These are phyloP conservation scores for Polygonum maritimum DNA, from an alignment of 148 eudicot genomes.

Conservation along the genomic window DNA sequence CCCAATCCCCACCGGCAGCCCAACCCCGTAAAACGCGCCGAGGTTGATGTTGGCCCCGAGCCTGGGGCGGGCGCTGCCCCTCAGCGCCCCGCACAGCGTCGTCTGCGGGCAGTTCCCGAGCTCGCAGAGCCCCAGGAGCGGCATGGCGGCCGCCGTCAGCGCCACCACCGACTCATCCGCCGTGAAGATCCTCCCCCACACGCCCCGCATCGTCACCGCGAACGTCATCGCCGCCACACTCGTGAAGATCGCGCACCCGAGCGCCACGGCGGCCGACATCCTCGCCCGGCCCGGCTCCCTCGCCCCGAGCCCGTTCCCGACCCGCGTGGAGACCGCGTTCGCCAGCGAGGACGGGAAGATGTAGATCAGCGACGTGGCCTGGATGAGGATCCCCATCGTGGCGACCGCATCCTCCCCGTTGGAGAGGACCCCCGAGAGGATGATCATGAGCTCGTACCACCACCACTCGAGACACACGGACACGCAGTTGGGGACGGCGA, in stretches of 20 bases:
- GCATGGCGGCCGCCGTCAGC: slow-evolving; percentile 40
- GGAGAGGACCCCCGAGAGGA: slow-evolving; percentile 35
- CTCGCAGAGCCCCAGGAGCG: slow-evolving; percentile 49
- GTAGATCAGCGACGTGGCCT: slow-evolving; percentile 53
- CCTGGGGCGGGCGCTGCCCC: slow-evolving; percentile 57
- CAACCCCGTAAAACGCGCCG: slow-evolving; percentile 47
- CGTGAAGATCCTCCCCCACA: slow-evolving; percentile 46
- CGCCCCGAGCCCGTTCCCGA: slow-evolving; percentile 63
- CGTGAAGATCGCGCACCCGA: slow-evolving; percentile 29
- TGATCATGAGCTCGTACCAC: slow-evolving; percentile 81
- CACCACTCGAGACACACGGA: slow-evolving; percentile 80
- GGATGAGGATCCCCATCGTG: slow-evolving; percentile 62
- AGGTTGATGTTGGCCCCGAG: slow-evolving; percentile 47
- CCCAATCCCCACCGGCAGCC: slow-evolving; percentile 35
- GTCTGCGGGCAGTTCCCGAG: slow-evolving; percentile 78
- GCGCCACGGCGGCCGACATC: slow-evolving; percentile 19
- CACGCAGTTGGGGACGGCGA: slow-evolving; percentile 49
- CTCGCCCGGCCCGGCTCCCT: slow-evolving; percentile 32
- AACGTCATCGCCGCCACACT: slow-evolving; percentile 36
- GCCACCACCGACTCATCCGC: slow-evolving; percentile 26
- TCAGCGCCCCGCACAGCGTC: slow-evolving; percentile 48
- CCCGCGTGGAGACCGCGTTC: slow-evolving; percentile 41
- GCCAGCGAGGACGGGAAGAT: slow-evolving; percentile 55
- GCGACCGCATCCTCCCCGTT: slow-evolving; percentile 44
- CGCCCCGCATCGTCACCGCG: slow-evolving; percentile 23